Percentiles rank a stretch among this genome's conserved stretches.
These are phyloP conservation scores for Taphrina betulina DNA, from an alignment of 1,139 yeast species.

Conservation along the genomic window DNA sequence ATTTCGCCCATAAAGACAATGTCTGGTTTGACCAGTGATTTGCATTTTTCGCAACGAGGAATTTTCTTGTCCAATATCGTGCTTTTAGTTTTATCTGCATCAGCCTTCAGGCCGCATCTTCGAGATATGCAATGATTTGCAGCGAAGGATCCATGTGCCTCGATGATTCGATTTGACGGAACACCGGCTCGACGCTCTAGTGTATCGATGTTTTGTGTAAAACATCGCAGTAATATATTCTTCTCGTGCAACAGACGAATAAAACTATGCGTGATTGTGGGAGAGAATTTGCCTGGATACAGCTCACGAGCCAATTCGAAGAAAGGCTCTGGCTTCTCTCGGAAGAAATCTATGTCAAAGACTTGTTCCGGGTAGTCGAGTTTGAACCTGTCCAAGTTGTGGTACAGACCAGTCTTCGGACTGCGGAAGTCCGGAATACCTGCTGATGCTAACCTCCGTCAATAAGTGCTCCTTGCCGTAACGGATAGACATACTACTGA, in stretches of 20 bases:
- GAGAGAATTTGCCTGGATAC: conserved; percentile 81
- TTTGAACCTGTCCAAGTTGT: conserved; percentile 69
- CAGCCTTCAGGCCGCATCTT: conserved; percentile 57
- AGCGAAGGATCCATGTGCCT: conserved; percentile 95
- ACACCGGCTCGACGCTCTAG: conserved; percentile 84
- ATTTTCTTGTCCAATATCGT: conserved; percentile 41
- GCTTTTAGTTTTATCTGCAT: conserved; percentile 40
- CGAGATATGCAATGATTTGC: conserved; percentile 69
- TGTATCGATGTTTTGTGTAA: conserved; percentile 60
- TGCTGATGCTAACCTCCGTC: conserved; percentile 66
- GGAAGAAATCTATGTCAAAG: conserved; percentile 80
- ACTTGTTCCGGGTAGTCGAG: conserved; percentile 95
- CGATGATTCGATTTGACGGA: conserved; percentile 61
- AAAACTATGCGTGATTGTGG: conserved; percentile 76
- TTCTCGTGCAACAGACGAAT: conserved; percentile 66
- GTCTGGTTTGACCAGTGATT: conserved; percentile 82
- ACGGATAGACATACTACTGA: too few species aligned
- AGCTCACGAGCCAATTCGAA: conserved; percentile 79
- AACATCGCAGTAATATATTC: conserved; percentile 62
- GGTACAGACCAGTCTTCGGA: conserved; percentile 85
- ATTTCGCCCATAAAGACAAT: conserved; percentile 88
- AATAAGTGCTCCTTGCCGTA: too few species aligned
- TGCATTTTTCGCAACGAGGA: conserved; percentile 57
- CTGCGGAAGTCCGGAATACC: conserved; percentile 95
- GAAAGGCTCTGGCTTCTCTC: conserved; percentile 74